Conservation (phyloP, 2,329 filamentous ascomycete species). For the Penicillium fuscoglaucum region DNA sequence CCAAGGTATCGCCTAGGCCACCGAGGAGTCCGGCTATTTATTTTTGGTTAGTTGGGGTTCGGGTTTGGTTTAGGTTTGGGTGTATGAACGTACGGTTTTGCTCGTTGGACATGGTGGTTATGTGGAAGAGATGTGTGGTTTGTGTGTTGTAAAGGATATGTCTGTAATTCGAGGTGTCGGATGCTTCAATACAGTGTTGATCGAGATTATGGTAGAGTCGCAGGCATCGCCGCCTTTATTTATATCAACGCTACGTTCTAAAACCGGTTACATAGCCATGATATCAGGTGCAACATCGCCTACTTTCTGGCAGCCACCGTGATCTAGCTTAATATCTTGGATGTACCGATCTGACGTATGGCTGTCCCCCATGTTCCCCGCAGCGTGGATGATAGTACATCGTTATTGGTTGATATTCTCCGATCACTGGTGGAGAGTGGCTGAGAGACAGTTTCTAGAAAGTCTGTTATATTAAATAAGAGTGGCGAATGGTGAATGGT, state of each 20-base stretch:
- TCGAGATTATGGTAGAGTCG: not conserved
- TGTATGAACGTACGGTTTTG: conserved; percentile 14
- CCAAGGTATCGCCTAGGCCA: conserved; percentile 30
- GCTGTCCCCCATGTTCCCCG: not conserved
- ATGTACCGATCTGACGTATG: conserved; percentile 20
- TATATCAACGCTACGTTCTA: conserved; percentile 1
- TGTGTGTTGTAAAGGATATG: not conserved
- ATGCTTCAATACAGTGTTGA: not conserved
- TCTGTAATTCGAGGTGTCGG: not conserved
- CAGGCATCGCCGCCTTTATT: not conserved
- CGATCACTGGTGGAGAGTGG: not conserved
- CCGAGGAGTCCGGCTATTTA: conserved; percentile 27
- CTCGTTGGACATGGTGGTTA: conserved; percentile 15
- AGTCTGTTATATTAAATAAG: conserved; percentile 10
- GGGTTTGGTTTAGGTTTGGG: not conserved
- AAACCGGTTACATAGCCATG: conserved; percentile 20
- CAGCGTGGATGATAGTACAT: not conserved
- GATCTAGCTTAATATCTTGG: not conserved
- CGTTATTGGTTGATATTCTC: conserved; percentile 12
- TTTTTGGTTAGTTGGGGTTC: not conserved
- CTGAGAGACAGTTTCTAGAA: not conserved
- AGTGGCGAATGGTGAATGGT: not conserved
- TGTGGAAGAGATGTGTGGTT: not conserved
- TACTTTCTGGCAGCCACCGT: not conserved
- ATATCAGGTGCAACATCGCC: conserved; percentile 23